Evolutionary conservation across 768 basidiomycete species (phyloP).

Genomic region (Cytidiella melzeri): DNA sequence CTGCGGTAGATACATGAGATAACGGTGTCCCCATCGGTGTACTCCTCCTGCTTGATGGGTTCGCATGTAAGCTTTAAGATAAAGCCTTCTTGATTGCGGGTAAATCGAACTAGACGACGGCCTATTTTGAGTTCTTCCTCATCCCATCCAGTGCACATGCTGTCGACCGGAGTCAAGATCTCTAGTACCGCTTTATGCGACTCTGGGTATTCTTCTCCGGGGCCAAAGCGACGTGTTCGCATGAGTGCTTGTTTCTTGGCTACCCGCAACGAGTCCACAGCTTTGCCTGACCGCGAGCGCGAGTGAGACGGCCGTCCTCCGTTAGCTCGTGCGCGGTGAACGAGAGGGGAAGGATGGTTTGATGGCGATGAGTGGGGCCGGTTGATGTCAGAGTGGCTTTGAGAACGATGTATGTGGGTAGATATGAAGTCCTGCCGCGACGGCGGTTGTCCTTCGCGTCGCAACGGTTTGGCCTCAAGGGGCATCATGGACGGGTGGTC

Average conservation of each 20-base stretch:
- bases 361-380: conserved; percentile 7
- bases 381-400: conserved; percentile 3
- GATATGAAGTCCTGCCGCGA: conserved; percentile 6
- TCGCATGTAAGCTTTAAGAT: conserved; percentile 76
- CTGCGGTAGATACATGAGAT: conserved; percentile 93
- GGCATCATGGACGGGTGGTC: conserved; percentile 1
- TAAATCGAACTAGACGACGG: conserved; percentile 84
- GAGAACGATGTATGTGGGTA: conserved; percentile 9
- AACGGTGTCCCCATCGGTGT: conserved; percentile 68
- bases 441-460: not conserved
- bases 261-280: conserved; percentile 4
- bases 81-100: conserved; percentile 69
- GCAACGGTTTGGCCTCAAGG: not conserved
- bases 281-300: conserved; percentile 15
- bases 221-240: conserved; percentile 20
- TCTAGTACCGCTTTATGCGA: conserved; percentile 52
- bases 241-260: conserved; percentile 16
- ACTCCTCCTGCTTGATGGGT: conserved; percentile 67
- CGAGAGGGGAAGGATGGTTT: conserved; percentile 31
- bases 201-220: conserved; percentile 32
- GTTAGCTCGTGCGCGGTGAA: conserved; percentile 35
- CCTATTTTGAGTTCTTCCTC: conserved; percentile 59
- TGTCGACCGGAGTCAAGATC: conserved; percentile 49
- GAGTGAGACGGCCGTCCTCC: no score
- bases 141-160: conserved; percentile 53